Base-by-base conservation (phyloP, 2,329 filamentous ascomycete genomes). In the Seiridium cupressi region DNA sequence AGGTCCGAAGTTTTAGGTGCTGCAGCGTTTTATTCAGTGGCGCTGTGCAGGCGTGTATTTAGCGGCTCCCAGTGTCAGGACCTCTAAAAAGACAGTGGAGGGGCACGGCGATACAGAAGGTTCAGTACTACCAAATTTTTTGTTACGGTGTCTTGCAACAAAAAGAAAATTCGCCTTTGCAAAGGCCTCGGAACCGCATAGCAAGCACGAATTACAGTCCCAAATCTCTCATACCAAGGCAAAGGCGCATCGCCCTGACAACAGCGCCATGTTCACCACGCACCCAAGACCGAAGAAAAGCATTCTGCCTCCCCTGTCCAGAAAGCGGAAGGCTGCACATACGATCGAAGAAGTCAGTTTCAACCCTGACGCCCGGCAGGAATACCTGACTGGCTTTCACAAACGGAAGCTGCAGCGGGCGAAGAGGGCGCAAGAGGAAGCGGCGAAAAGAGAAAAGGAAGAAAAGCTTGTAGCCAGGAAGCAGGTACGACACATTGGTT, bases 301-400 rank as follows among this genome's bases (percentile, higher is more conserved):
- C 51, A 61, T 77, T 10, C 82, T 90, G 58, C 82, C 83, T 13
- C 83, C 85, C 1, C 81, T 81, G 10, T 79, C 77, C n/a, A 92
- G 90, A 76, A 89, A 87, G 70, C 82, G 90, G 65, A 91, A 90
- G 73, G 74, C 75, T 63, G 71, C 81, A 11, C 79, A 81, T 51
- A 77, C 80, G 44, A 81, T 91, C 62, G 91, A 93, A 70, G 92
- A 96, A 73, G 89, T 99, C 74, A 86, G 81, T 57, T 99, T 98
- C 77, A 93, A 99, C 77, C 78, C 84, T 62, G 82, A 83, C 62
- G 91, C 91, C 51, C 89, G 95, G 65, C 80, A 90, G 65, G 93
- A 98, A 70, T 99, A 91, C 72, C 82, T 99, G 60, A 97, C 93
- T 0, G 95, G 95, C 3, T 99, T 99, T 77, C 93, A 94, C 80